Evolutionary conservation across 768 basidiomycete species (phyloP).

Genomic region (Serpula lacrymans): DNA sequence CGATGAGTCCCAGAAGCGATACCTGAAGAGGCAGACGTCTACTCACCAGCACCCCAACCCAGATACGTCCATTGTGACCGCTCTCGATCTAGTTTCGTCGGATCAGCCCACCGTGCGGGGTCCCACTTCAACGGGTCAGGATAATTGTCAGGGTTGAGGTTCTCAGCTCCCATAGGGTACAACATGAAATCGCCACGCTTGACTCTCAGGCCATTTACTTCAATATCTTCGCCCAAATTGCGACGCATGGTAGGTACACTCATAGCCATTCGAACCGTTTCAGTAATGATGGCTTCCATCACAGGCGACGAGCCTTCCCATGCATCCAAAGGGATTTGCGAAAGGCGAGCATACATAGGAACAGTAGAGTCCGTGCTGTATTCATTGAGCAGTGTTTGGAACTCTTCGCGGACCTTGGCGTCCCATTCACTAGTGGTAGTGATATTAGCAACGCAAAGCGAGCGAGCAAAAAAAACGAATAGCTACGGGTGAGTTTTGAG

Average conservation of each 20-base stretch:
- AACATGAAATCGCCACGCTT: slow-evolving; percentile 34
- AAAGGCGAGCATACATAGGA: slow-evolving; percentile 32
- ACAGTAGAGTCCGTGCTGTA: slow-evolving; percentile 23
- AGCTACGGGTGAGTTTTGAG: slow-evolving; percentile 30
- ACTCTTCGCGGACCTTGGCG: too few species aligned
- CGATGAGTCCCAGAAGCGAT: too few species aligned
- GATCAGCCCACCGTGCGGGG: too few species aligned
- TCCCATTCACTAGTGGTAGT: too few species aligned
- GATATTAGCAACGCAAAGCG: too few species aligned
- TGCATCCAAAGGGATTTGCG: slow-evolving; percentile 30
- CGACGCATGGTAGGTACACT: slow-evolving; percentile 31
- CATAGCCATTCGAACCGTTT: slow-evolving; percentile 34
- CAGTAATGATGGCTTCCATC: slow-evolving; percentile 36
- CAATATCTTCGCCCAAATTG: slow-evolving; percentile 29
- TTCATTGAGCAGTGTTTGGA: slow-evolving; percentile 27
- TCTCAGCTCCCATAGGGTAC: slow-evolving; percentile 29
- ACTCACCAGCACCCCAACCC: slow-evolving; percentile 42
- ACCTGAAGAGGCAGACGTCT: too few species aligned
- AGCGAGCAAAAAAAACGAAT: too few species aligned
- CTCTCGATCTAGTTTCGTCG: slow-evolving; percentile 24
- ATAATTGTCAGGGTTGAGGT: slow-evolving; percentile 35
- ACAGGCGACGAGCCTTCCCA: slow-evolving; percentile 41
- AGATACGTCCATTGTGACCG: slow-evolving; percentile 36
- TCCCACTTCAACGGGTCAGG: slow-evolving; percentile 25
- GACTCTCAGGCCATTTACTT: slow-evolving; percentile 23